Evolutionary conservation across 2,329 filamentous ascomycete species (phyloP).

Genomic region (Aspergillus fructus): DNA sequence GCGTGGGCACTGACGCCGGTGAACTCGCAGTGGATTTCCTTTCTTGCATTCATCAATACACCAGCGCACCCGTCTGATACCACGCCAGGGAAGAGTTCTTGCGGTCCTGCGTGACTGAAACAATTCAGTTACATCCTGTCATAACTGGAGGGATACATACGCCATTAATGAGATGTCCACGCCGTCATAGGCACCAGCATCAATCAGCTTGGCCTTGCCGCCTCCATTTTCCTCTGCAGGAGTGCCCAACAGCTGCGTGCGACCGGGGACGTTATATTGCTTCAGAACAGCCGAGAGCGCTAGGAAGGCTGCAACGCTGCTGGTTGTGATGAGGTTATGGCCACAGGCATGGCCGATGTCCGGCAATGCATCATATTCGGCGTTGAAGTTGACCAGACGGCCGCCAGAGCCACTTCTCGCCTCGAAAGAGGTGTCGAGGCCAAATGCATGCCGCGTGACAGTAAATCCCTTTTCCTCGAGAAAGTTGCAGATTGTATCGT

Average conservation of each 20-base stretch:
- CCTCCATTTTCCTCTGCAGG: slow-evolving; percentile 41
- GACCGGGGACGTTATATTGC: slow-evolving; percentile 39
- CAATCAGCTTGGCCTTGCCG: slow-evolving; percentile 43
- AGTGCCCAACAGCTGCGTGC: slow-evolving; percentile 38
- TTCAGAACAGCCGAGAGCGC: slow-evolving; percentile 49
- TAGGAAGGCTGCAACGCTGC: slow-evolving; percentile 40
- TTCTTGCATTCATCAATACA: slow-evolving; percentile 32
- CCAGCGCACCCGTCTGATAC: slow-evolving; percentile 15
- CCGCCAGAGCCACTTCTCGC: slow-evolving; percentile 45
- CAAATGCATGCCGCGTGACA: slow-evolving; percentile 52
- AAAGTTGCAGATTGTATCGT: slow-evolving; percentile 49
- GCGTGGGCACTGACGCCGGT: slow-evolving; percentile 57
- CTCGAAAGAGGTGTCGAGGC: slow-evolving; percentile 54
- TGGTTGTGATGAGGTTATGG: slow-evolving; percentile 41
- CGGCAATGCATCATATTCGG: slow-evolving; percentile 46
- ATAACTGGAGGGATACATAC: slow-evolving; percentile 18
- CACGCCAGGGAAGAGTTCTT: too few relatives aligned
- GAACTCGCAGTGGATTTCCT: slow-evolving; percentile 42
- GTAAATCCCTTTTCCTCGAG: slow-evolving; percentile 47
- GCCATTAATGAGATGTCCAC: slow-evolving; percentile 48
- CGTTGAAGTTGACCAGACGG: slow-evolving; percentile 38
- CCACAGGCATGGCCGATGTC: slow-evolving; percentile 43
- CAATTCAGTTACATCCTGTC: too few relatives aligned
- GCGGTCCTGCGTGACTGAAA: too few relatives aligned
- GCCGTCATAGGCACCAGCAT: slow-evolving; percentile 43